phyloP scores from a whole-genome alignment of 257 asterid species.

The Plantago elongata region DNA sequence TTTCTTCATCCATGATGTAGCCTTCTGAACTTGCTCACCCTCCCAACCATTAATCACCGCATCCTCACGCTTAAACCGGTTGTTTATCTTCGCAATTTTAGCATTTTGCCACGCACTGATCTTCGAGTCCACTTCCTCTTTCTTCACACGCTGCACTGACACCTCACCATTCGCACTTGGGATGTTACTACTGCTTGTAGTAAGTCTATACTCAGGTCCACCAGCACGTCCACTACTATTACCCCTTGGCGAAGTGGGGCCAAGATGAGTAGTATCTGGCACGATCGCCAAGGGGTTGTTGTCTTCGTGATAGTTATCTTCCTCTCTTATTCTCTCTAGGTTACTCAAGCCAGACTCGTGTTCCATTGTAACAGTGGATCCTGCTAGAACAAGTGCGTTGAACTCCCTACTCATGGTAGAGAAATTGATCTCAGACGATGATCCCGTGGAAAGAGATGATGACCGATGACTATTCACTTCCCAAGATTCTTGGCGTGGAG shows the following conservation, averaged over 20 bases:
- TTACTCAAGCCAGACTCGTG: slow-evolving; percentile 32
- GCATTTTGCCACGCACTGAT: slow-evolving; percentile 87
- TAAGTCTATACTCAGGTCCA: slow-evolving; percentile 12
- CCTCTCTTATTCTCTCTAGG: slow-evolving; percentile 54
- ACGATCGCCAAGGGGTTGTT: slow-evolving; percentile 77
- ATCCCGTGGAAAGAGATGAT: slow-evolving; percentile 41
- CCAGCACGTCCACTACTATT: neutral
- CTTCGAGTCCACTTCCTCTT: slow-evolving; percentile 85
- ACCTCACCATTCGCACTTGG: slow-evolving; percentile 17
- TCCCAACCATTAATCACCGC: slow-evolving; percentile 78
- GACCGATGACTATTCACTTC: slow-evolving; percentile 47
- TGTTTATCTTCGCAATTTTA: slow-evolving; percentile 69
- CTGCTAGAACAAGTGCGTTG: slow-evolving; percentile 66
- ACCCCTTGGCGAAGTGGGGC: slow-evolving; percentile 32
- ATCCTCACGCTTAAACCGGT: slow-evolving; percentile 85
- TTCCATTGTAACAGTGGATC: slow-evolving; percentile 36
- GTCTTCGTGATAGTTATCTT: slow-evolving; percentile 38
- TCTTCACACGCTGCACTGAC: slow-evolving; percentile 67
- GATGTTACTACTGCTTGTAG: neutral
- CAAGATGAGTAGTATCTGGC: slow-evolving; percentile 36
- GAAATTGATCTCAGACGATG: slow-evolving; percentile 43
- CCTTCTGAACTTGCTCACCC: slow-evolving; percentile 78
- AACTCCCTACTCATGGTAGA: slow-evolving; percentile 75
- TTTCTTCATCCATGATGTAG: slow-evolving; percentile 91
- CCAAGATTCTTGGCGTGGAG: slow-evolving; percentile 37